These are phyloP conservation scores for Eucommia ulmoides DNA, from an alignment of 257 asterid genomes.

Conservation along the genomic window DNA sequence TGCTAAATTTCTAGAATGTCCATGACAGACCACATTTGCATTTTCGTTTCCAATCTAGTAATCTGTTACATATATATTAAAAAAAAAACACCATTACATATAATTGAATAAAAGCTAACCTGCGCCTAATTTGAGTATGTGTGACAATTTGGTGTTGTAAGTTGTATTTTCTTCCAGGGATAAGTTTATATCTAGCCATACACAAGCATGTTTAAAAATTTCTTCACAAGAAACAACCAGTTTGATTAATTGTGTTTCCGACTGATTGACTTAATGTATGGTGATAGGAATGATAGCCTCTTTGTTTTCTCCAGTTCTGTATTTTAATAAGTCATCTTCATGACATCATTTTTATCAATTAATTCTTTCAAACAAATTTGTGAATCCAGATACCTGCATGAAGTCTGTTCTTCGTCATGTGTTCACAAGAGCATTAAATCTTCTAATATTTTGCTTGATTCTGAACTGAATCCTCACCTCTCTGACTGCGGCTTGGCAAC, in stretches of 20 bases:
- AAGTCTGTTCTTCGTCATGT: conserved; percentile 43
- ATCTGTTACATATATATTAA: too few species aligned
- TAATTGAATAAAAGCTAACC: too few species aligned
- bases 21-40: too few species aligned
- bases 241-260: background rate
- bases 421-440: conserved; percentile 45
- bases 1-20: too few species aligned
- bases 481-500: conserved; percentile 44
- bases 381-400: conserved; percentile 42
- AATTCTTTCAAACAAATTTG: conserved; percentile 1
- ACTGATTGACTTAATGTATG: background rate
- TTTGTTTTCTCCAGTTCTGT: too few species aligned
- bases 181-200: background rate
- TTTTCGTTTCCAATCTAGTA: too few species aligned
- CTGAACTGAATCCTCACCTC: conserved; percentile 41
- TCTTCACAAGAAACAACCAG: background rate
- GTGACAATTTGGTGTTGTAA: too few species aligned
- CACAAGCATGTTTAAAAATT: background rate
- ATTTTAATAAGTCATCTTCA: background rate
- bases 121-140: too few species aligned
- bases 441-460: conserved; percentile 46
- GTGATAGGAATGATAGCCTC: background rate
- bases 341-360: background rate
- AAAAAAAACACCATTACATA: too few species aligned
- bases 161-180: too few species aligned